Conservation (phyloP, 2,329 filamentous ascomycete species). For the Penicillium hesseltinei region DNA sequence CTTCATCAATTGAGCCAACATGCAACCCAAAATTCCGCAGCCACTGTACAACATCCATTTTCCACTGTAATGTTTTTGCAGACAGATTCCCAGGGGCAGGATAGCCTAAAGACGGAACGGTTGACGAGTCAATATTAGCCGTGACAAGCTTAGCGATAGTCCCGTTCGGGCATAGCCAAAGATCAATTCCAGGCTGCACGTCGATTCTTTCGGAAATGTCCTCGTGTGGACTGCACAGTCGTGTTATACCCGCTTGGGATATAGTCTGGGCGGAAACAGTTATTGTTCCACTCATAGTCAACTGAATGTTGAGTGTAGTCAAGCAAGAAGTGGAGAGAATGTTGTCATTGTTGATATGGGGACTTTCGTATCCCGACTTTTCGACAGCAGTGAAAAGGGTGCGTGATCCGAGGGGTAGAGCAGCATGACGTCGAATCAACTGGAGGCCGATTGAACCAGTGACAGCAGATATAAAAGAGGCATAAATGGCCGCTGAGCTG, state of each 20-base stretch:
- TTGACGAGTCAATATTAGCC: slow-evolving; percentile 22
- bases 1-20: slow-evolving; percentile 30
- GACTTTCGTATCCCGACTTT: slow-evolving; percentile 31
- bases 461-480: slow-evolving; percentile 42
- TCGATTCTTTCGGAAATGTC: slow-evolving; percentile 17
- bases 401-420: slow-evolving; percentile 42
- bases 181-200: slow-evolving; percentile 30
- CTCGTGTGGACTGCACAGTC: slow-evolving; percentile 28
- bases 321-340: slow-evolving; percentile 29
- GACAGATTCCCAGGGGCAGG: slow-evolving; percentile 12
- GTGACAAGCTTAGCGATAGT: slow-evolving; percentile 37
- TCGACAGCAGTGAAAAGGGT: slow-evolving; percentile 40
- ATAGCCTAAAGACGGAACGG: slow-evolving; percentile 22
- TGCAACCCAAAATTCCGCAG: slow-evolving; percentile 38
- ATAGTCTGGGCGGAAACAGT: slow-evolving; percentile 38
- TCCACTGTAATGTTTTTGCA: slow-evolving; percentile 35
- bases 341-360: slow-evolving; percentile 27
- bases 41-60: slow-evolving; percentile 38
- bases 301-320: slow-evolving; percentile 39
- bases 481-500: slow-evolving; percentile 38
- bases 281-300: slow-evolving; percentile 38
- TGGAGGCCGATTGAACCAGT: slow-evolving; percentile 39
- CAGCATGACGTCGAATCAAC: slow-evolving; percentile 35
- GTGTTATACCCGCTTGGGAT: slow-evolving; percentile 36
- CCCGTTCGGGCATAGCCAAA: slow-evolving; percentile 44